Base-by-base conservation (phyloP, 495 filamentous ascomycete species). In the Tuber microsphaerosporum region DNA sequence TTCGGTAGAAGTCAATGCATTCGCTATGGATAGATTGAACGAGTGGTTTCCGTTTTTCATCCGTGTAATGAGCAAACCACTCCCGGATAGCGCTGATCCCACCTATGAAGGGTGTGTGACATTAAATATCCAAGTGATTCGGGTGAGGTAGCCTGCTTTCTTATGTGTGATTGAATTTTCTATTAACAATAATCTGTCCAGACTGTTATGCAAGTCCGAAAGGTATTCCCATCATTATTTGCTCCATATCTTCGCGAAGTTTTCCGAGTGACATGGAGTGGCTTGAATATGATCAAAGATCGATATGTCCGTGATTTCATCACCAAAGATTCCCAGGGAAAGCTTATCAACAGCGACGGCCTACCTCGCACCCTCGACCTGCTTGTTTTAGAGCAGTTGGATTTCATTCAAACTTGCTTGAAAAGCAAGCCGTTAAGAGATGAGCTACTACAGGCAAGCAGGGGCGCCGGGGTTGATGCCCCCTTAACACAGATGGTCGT, bases 321-420 rank as follows among this genome's bases (percentile, higher is more conserved):
- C 77, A 86, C 92, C 73, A 89, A 93, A 75, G 91, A 96, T 73
- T 89, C 91, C 46, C 93, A 99, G 84, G 91, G 93, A 68, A 89
- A 94, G 31, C 83, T 98, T 71, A 94, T 97, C 81, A 94, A 99
- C 84, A 88, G 90, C 17, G 95, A 99, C 83, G 89, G 91, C 39
- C 87, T 99, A n/a, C 93, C 96, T 0, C 97, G 94, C 84, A 94
- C 93, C 0, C 87, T 99, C n/a, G 95, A 99, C 83, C 93, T 96
- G 79, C 87, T 98, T 61, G 89, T 98, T 12, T 83, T 97, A 45
- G 95, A 99, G 82, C 93, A 97, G 77, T 86, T 99, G 17, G 95
- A 99, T 83, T 92, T 98, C 77, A 90, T 98, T 76, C 94, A 96
- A 81, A 89, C 92, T 65, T 91, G 94, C 78, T 84, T 98, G 72